Conservation (phyloP, 2,329 filamentous ascomycete genomes). For the Ceratocystis papillata region DNA sequence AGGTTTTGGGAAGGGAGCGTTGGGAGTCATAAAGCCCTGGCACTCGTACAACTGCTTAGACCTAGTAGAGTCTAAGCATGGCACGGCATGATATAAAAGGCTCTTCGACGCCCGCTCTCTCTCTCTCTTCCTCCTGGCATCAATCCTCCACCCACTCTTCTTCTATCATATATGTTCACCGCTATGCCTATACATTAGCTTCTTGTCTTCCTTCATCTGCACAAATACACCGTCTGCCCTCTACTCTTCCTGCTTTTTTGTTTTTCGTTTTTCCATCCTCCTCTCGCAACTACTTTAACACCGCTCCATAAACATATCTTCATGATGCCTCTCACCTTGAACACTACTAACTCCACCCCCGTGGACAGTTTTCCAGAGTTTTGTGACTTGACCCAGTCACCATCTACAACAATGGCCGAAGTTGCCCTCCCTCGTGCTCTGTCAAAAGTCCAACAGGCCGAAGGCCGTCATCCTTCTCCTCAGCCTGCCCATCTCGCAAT, state of each 20-base stretch:
- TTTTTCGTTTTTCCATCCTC: background rate
- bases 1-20: background rate
- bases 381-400: slow-evolving; percentile 33
- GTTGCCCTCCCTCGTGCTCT: slow-evolving; percentile 20
- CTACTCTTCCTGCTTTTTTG: background rate
- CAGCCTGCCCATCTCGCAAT: slow-evolving; percentile 78
- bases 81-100: slow-evolving; percentile 20
- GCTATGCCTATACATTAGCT: slow-evolving; percentile 1
- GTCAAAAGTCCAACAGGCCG: slow-evolving; percentile 14
- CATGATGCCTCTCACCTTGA: slow-evolving; percentile 33
- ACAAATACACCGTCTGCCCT: background rate
- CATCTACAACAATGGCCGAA: slow-evolving; percentile 24
- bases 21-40: background rate
- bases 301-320: slow-evolving; percentile 24
- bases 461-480: slow-evolving; percentile 51
- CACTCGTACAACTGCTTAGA: slow-evolving; percentile 7
- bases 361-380: slow-evolving; percentile 39
- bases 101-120: background rate
- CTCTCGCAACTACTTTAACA: background rate
- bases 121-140: background rate
- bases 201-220: background rate
- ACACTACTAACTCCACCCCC: slow-evolving; percentile 34
- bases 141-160: slow-evolving; percentile 4
- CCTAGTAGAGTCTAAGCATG: background rate
- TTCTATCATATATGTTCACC: background rate